Base-by-base conservation (phyloP, 2,329 filamentous ascomycete species). In the Aureobasidium sp. region DNA sequence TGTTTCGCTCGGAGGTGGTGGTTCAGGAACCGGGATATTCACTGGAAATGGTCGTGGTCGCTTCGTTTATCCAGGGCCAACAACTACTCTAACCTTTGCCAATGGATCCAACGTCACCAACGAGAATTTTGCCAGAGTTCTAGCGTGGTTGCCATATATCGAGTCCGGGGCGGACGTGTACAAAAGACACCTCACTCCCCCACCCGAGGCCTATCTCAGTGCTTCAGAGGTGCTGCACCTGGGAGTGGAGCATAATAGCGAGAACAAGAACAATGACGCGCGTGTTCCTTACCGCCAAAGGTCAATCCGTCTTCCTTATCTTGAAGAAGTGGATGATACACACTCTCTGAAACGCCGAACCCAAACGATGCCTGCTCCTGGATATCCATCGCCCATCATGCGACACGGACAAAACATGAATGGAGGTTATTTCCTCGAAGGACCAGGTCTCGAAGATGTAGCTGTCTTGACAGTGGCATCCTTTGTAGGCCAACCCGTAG, bases 391-490 rank as follows among this genome's bases (percentile, higher is more conserved):
- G 0, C 75, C 76, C 0, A 64, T 78, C 25, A 65, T 75, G 21
- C 65, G 73, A 4, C 71, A 75, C 5, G 66, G 65, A 2, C 63
- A 70, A 61, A 78, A 79, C 59, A 64, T 74, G 17, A 77, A 78
- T 59, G 74, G 73, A 21, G 77, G 77, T 7, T 79, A 78, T 64
- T 78, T 74, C 68, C 69, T 79, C 19, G 67, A 75, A 29, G 75
- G 74, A 13, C 72, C 69, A 19, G 75, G 72, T 0, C 77, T 76
- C 62, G 72, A 75, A 1, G 75, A 79, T 57, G 70, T 78, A 43
- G 77, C 77, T 13, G 77, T 79, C 8, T 72, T 79, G 21, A 70
- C 71, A 8, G 71, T 78, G 2, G 73, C 73, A 8, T 75, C 73
- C 0, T 79, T 79, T 51, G 72, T 74, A 4, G 67, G 70, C n/a